Base-by-base conservation (phyloP, 2,329 filamentous ascomycete species). In the Diaporthe velutina region DNA sequence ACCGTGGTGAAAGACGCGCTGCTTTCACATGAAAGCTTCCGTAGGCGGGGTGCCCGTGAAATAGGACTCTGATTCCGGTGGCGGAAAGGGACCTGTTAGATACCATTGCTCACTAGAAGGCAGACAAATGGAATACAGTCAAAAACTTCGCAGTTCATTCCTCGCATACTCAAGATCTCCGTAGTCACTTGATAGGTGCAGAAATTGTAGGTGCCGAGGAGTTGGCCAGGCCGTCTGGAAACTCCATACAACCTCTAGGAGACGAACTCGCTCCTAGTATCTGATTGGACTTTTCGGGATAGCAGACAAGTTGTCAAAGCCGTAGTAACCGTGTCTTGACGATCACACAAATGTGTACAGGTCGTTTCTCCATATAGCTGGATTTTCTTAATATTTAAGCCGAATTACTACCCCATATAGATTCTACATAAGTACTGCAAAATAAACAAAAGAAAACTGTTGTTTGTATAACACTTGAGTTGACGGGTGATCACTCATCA, bases 221-320 rank as follows among this genome's bases (percentile, higher is more conserved):
- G 45, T 3, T 17, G 2, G n/a, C 7, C 4, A 1, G 4, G 4
- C 8, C n/a, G 3, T 5, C n/a, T n/a, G 22, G 28, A 15, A 17
- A 22, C 12, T 7, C 30, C 6, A 17, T 7, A 25, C 28, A 9
- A n/a, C 9, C 4, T 25, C 22, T 12, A 8, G 45, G 9, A 22
- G 12, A 19, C 19, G 22, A 9, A 4, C 25, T 19, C 28, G 3
- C 12, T 8, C 17, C 2, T 2, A 19, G 35, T 17, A 42, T 12
- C 35, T 12, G 19, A 42, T 61, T 4, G 35, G 35, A 8, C 7
- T 52, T 8, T 64, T 7, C 33, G 58, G 25, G 38, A 13, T 5
- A 42, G 19, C 9, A n/a, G 25, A 22, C 38, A n/a, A 15, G 2
- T 5, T n/a, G 2, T 25, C 8, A n/a, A 33, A 48, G 25, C 52